Conservation (phyloP, 1,139 yeast genomes). For the Candida labiduridarum region DNA sequence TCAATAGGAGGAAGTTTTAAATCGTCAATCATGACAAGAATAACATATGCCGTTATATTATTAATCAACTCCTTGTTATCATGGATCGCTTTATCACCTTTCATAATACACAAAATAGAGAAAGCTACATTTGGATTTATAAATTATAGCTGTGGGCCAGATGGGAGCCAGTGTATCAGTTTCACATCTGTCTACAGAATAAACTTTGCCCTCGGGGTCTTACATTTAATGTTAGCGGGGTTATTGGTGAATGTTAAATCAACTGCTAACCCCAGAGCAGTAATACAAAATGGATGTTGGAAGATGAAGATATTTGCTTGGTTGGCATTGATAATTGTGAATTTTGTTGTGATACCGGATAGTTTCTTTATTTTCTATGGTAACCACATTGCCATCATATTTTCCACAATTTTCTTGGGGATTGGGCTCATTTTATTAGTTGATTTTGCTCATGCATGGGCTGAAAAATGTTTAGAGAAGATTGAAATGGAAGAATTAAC, state of each 20-base stretch:
- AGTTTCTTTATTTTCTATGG: constrained; percentile 88
- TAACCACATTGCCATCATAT: constrained; percentile 80
- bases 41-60: constrained; percentile 81
- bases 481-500: constrained; percentile 85
- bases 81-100: constrained; percentile 89
- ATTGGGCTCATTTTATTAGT: constrained; percentile 89
- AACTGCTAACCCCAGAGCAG: constrained; percentile 77
- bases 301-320: constrained; percentile 68
- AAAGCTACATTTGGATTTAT: constrained; percentile 70
- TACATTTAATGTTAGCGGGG: constrained; percentile 74
- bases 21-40: constrained; percentile 69
- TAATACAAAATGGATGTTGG: constrained; percentile 93
- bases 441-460: constrained; percentile 99
- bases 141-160: constrained; percentile 63
- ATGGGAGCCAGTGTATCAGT: constrained; percentile 86
- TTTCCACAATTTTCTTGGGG: constrained; percentile 82
- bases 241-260: constrained; percentile 74
- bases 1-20: constrained; percentile 62
- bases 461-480: constrained; percentile 90
- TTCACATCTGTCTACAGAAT: constrained; percentile 92
- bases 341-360: constrained; percentile 81
- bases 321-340: constrained; percentile 55
- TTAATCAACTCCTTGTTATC: constrained; percentile 79
- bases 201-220: constrained; percentile 81
- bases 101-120: constrained; percentile 75